Evolutionary conservation across 441 rosid genomes (phyloP), one percentile per base, ranked within the genome.

Genomic region (Viola pubescens): DNA sequence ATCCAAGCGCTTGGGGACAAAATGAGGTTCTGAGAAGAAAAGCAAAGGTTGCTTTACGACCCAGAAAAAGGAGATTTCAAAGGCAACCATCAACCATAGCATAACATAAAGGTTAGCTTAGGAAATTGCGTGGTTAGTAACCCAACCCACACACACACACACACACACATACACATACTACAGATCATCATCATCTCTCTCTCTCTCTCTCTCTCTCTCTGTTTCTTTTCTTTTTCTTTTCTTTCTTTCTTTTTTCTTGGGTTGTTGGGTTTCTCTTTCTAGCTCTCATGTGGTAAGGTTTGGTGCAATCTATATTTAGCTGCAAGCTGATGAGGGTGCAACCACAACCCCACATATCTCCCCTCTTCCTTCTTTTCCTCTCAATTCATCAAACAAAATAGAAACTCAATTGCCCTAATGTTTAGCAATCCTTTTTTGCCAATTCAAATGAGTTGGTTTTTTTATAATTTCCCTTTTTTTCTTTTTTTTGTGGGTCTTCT

Each of bases 1-100:
- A 64, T 78, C 96, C 96, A 84, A 86, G 82, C 86, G 75, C 84
- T 70, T 71, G 53, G 62, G 74, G 94, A 89, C 91, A 89, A 89
- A 82, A 71, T 56, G 79, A 78, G 81, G 63, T 75, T 83, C 92
- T 85, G 96, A 83, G 80, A 54, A 70, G 84, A 80, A 89, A 84
- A 84, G 85, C 81, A 82, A 82, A 73, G 58, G 79, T 73, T 81
- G 87, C 88, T 82, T 88, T 87, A 76, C 67, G 84, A 79, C 85
- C 77, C 77, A 77, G 88, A 84, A 81, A 53, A 85, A 79, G 77
- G 85, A 81, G 77, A 66, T 79, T 78, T 16, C 19, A 64, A 16
- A 16, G 19, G 19, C 19, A 82, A 85, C 78, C 80, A 78, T 63
- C 34, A 26, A 26, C 34, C 34, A 26, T 1, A 26, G 3, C 34